Evolutionary conservation across 2,329 filamentous ascomycete species (phyloP), one percentile per base, ranked within the genome.

Genomic region (Pseudocercospora crystallina): DNA sequence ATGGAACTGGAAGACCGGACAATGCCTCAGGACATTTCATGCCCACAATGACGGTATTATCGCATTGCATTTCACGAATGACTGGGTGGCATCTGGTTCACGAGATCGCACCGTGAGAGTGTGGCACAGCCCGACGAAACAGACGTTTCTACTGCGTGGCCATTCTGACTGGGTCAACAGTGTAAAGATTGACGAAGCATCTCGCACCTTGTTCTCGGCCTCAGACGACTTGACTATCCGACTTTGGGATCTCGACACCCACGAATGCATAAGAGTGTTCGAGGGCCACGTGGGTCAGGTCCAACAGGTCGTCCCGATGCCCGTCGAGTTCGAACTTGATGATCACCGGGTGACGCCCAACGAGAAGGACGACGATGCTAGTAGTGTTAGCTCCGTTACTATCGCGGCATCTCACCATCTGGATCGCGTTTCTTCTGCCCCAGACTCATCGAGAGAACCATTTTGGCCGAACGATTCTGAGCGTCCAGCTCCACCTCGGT

Each of bases 141-240:
- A 88, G 46, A 87, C 86, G 0, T 95, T 87, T 61, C 80, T 83
- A 44, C 78, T 99, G 10, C 84, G 85, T 17, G 92, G 91, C 8
- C 94, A 99, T 68, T 83, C 79, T 0, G 91, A 97, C 69, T 97
- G 92, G 89, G 91, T 99, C 63, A 99, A 99, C 71, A 86, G 89
- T n/a, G 92, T 97, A 30, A 86, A 87, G 59, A 82, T 99, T 33
- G 90, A 99, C 68, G 80, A 85, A 43, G 52, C 65, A 9, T 66
- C 63, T 10, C 85, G 89, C 11, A 96, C 91, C 0, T 80, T 97
- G 3, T 87, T 97, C 65, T 96, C 92, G 0, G 90, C 90, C 1
- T 96, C 90, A 0, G 94, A 99, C 66, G 94, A 99, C 69, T 86
- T 90, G 65, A 94, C 88, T 0, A 83, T 95, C 60, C 89, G 90